Percentiles rank a stretch among this genome's conserved stretches.
Conservation (phyloP, 31 red algal species). For the Porphyra umbilicalis region DNA sequence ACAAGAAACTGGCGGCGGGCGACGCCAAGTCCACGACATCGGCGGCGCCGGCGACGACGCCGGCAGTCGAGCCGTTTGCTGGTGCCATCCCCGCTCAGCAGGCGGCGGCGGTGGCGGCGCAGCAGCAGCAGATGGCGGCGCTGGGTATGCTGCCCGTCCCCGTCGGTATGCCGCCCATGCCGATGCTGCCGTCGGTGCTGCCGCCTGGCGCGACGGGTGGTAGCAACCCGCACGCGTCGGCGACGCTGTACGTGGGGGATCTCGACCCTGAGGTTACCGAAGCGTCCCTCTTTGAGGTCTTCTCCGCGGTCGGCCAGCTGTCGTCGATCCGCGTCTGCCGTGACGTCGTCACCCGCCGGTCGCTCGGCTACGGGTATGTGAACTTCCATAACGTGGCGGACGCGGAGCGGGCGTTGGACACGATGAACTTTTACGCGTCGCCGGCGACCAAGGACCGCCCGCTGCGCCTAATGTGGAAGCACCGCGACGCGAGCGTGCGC, state of each 20-base stretch:
- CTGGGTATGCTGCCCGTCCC: background rate
- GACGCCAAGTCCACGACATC: background rate
- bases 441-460: slow-evolving; percentile 92
- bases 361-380: slow-evolving; percentile 95
- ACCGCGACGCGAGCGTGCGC: slow-evolving; percentile 75
- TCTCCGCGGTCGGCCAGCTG: slow-evolving; percentile 91
- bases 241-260: slow-evolving; percentile 94
- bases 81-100: background rate
- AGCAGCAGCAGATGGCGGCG: background rate
- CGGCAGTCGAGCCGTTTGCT: background rate
- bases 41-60: background rate
- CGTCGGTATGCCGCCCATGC: background rate
- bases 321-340: slow-evolving; percentile 92
- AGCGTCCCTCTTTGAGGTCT: slow-evolving; percentile 88
- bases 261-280: slow-evolving; percentile 91
- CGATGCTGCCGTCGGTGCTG: background rate
- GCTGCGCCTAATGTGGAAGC: slow-evolving; percentile 98
- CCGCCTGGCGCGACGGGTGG: background rate
- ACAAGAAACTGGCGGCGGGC: background rate
- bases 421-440: slow-evolving; percentile 90
- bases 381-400: slow-evolving; percentile 97
- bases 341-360: slow-evolving; percentile 85
- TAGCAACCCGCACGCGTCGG: slow-evolving; percentile 30
- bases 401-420: slow-evolving; percentile 94
- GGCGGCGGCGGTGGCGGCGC: background rate